Base-by-base conservation (phyloP, 306 rosid genomes). In the Lathyrus sativus region DNA sequence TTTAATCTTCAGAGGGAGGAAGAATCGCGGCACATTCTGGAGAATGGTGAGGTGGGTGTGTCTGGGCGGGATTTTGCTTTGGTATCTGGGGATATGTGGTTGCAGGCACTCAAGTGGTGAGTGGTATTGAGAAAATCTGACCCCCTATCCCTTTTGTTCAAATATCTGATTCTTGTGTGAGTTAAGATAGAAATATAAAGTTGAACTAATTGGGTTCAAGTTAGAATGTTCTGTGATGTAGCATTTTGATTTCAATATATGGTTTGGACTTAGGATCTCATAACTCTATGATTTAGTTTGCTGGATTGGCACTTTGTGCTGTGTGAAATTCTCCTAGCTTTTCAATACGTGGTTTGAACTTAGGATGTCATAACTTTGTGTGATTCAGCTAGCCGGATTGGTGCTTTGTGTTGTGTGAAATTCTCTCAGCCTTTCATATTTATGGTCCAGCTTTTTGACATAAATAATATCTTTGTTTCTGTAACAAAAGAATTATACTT, bases 41-140 rank as follows among this genome's bases (percentile, higher is more conserved):
- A 80, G 69, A 85, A 80, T 79, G 86, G 85, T n/a, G 98, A 88
- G 73, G 96, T 76, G 17, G 95, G 95, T 50, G 84, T 93, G 43
- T 86, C 97, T 1, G 95, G 96, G 15, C 79, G 99, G 75, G 97
- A 93, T 83, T 88, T 83, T 76, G 99, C 99, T 31, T 84, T 93
- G 89, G 99, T 93, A 42, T 81, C 91, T 1, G 95, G 92, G 38
- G 95, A 93, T 77, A 90, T 86, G 97, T 93, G 99, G 99, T 85
- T 93, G 72, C 88, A 81, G 87, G 99, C 99, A 33, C 96, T 93
- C 62, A 88, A 82, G 84, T 93, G 99, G 99, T 93, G 81, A 83
- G 91, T 84, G 73, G 26, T 56, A 31, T 48, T 4, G 10, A 4
- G 8, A 37, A 67, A 54, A 13, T 15, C 15, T 44, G 14, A 18